Percentiles rank a stretch among this genome's conserved stretches.
These are phyloP conservation scores for Omphalotus guepiniiformis DNA, from an alignment of 768 basidiomycete species.

Conservation along the genomic window DNA sequence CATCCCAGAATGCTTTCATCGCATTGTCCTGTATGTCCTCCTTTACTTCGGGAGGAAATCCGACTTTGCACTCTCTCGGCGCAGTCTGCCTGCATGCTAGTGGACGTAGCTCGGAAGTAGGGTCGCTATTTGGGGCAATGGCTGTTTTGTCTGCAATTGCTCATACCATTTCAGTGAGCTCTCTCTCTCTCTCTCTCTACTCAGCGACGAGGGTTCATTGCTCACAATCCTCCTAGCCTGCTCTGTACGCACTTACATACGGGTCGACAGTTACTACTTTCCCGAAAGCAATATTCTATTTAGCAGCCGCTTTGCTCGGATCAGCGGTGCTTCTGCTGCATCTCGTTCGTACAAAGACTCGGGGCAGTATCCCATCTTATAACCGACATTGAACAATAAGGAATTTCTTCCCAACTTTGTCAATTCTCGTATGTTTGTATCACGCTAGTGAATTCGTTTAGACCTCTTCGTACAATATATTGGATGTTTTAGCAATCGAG, in stretches of 20 bases:
- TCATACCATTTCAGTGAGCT: conserved; percentile 53
- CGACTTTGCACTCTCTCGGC: conserved; percentile 64
- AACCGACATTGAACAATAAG: no score
- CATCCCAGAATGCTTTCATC: conserved; percentile 51
- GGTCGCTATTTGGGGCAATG: conserved; percentile 68
- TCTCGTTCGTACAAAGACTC: conserved; percentile 25
- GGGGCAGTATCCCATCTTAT: no score
- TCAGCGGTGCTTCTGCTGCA: conserved; percentile 43
- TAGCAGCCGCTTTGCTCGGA: conserved; percentile 53
- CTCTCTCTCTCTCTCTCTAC: background rate
- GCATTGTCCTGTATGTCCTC: conserved; percentile 58
- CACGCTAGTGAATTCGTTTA: no score
- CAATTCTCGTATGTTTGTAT: no score
- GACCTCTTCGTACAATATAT: no score
- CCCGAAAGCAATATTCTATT: conserved; percentile 65
- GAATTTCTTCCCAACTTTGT: no score
- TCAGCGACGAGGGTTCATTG: background rate
- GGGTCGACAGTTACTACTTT: conserved; percentile 56
- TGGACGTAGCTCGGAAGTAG: conserved; percentile 43
- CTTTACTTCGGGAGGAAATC: conserved; percentile 65
- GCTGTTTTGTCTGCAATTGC: conserved; percentile 64
- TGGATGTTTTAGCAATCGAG: no score
- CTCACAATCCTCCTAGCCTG: conserved; percentile 41
- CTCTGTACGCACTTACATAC: conserved; percentile 66
- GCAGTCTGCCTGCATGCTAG: conserved; percentile 63